Base-by-base conservation (phyloP, 2,329 filamentous ascomycete genomes). In the Fusarium euwallaceae region DNA sequence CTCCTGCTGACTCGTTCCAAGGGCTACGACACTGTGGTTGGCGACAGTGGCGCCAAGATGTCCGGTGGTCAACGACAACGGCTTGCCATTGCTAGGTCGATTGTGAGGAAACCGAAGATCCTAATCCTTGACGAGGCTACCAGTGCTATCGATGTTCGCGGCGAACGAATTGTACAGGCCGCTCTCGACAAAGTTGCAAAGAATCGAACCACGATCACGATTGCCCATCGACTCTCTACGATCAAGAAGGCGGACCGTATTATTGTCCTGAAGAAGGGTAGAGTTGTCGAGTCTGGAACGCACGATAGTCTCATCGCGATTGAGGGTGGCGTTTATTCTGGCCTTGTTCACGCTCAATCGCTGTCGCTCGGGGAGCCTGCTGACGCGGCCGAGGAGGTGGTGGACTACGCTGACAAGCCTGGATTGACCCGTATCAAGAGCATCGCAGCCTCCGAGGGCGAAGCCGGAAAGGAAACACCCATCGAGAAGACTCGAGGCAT, bases 21-120 rank as follows among this genome's bases (percentile, higher is more conserved):
- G 84, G 90, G 91, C 2, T 95, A 95, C 78, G 88, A 92, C 6
- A 95, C 94, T 0, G 83, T 89, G 10, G 94, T 97, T 1, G 94
- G 94, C 1, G 94, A 96, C 78, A 89, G 89, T 32, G 94, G 94
- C 6, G 92, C 93, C 58, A 94, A 94, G 79, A 85, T 97, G 1
- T 95, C 92, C 12, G 93, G 94, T n/a, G 95, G 95, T 1, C 94
- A 97, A 80, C 90, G 94, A n/a, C 94, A 97, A 80, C 90, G 95
- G 6, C 88, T 97, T 27, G 93, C 93, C 3, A 95, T 95, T 71
- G 93, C 93, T 1, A 87, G 94, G 34, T 92, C 91, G 43, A 94
- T 96, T 70, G 88, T 95, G 56, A 90, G 92, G 67, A 87, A 92
- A 70, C 93, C 94, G 0, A 87, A 88, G 16, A 93, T 94, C 45